phyloP scores from a whole-genome alignment of 352 stramenopile species.

The Phytopythium delawarense region DNA sequence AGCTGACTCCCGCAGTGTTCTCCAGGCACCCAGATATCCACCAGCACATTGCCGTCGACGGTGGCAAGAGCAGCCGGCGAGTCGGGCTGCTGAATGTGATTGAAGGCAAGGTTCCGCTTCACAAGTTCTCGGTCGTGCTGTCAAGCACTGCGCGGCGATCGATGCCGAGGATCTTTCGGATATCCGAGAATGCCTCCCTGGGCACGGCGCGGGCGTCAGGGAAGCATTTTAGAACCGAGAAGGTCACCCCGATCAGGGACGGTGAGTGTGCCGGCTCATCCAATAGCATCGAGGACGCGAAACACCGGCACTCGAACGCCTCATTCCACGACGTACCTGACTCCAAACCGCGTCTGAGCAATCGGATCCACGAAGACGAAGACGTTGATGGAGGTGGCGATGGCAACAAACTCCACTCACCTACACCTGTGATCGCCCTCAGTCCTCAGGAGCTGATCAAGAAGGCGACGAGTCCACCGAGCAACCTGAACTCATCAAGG shows the following conservation, averaged over 20 bases:
- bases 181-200: constrained; percentile 1
- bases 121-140: constrained; percentile 6
- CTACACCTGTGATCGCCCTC: constrained; percentile 31
- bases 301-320: background rate
- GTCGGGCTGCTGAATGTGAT: constrained; percentile 30
- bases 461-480: constrained; percentile 32
- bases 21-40: constrained; percentile 44
- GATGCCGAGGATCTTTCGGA: constrained; percentile 6
- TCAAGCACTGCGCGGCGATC: background rate
- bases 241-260: background rate
- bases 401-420: constrained; percentile 5
- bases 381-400: constrained; percentile 6
- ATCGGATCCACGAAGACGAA: constrained; percentile 8
- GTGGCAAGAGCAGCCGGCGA: constrained; percentile 29
- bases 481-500: constrained; percentile 3
- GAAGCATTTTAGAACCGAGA: background rate
- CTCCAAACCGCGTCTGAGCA: background rate
- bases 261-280: background rate
- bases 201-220: background rate
- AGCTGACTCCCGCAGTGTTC: constrained; percentile 40
- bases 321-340: background rate
- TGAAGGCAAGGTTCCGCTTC: constrained; percentile 23
- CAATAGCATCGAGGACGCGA: background rate
- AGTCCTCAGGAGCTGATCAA: constrained; percentile 47
- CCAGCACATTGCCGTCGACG: constrained; percentile 24